A percentile compares a stretch with the other conserved stretches of the same genome.
These are phyloP conservation scores for Botrytis galanthina DNA, from an alignment of 2,329 filamentous ascomycete genomes.

Conservation along the genomic window DNA sequence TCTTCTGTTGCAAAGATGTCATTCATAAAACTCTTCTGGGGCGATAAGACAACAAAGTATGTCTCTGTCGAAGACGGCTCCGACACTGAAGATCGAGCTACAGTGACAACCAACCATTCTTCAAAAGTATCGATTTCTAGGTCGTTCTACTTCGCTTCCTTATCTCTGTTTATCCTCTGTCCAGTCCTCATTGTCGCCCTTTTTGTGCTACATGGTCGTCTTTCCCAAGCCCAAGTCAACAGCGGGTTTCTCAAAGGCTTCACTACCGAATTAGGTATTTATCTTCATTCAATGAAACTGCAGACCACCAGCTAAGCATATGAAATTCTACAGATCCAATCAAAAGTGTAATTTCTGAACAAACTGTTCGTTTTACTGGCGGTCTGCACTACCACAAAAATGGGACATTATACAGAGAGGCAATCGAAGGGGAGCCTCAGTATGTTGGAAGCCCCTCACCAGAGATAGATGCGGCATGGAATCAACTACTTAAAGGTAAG, in stretches of 20 bases:
- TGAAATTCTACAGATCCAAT: not conserved
- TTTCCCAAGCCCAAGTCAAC: not conserved
- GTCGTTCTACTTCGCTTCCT: not conserved
- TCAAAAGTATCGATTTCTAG: not conserved
- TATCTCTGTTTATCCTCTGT: not conserved
- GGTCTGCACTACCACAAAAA: not conserved
- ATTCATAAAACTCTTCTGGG: not conserved
- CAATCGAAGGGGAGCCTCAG: not conserved
- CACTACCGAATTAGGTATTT: not conserved
- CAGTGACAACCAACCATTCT: not conserved
- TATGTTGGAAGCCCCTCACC: not conserved
- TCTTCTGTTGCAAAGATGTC: not conserved
- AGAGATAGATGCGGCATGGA: not conserved
- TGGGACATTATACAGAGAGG: not conserved
- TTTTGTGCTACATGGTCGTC: not conserved
- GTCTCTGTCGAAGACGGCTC: not conserved
- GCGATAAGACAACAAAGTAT: not conserved
- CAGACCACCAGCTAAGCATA: not conserved
- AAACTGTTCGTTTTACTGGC: not conserved
- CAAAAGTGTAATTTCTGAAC: not conserved
- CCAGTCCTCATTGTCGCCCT: not conserved
- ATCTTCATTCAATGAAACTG: not conserved
- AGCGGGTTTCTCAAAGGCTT: not conserved
- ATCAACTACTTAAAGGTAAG: not conserved
- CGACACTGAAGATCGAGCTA: not conserved